Evolutionary conservation across 106 monocot genomes (phyloP), one percentile per base, ranked within the genome.

Genomic region (Alisma plantagoaquatica): DNA sequence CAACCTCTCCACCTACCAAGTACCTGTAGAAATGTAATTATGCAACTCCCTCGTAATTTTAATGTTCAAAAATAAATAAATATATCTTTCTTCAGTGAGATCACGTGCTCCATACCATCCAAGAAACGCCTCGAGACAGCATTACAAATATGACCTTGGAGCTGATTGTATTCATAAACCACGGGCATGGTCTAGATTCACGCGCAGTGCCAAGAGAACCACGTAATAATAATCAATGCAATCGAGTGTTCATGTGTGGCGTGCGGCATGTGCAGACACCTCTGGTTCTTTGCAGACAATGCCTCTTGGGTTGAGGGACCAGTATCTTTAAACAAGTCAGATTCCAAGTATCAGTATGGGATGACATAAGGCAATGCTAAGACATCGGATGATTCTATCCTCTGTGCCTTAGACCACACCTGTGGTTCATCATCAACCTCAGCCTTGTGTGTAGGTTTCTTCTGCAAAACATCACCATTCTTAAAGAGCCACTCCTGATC

Each of bases 331-430:
- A 23, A 33, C 15, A 6, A 2, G 11, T 21, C 28, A 54, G n/a
- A n/a, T n/a, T n/a, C n/a, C n/a, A n/a, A n/a, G n/a, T n/a, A n/a
- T 77, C 72, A 89, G 57, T 71, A 83, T 2, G 88, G 88, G 55
- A 89, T 65, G 23, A 89, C 83, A 51, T 89, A 89, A 10, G 88
- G 88, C 48, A 89, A 31, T 49, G 83, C 83, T 46, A 83, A 57
- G 53, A 73, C 61, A 59, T 89, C 79, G 3, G 60, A 61, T 2
- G 52, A 32, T 15, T 79, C 73, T 31, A 89, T 76, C 46, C 26
- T 59, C 43, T 65, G 15, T 45, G 79, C 63, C 48, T 65, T n/a
- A 2, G 70, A 65, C 88, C 88, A 89, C 29, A 89, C 88, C 53
- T 55, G 63, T 1, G 67, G 58, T 15, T 31, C 31, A 45, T 49